Evolutionary conservation across 805 yeast genomes (phyloP), one percentile per base, ranked within the genome.

Genomic region (Sugiyamaella chiloensis): DNA sequence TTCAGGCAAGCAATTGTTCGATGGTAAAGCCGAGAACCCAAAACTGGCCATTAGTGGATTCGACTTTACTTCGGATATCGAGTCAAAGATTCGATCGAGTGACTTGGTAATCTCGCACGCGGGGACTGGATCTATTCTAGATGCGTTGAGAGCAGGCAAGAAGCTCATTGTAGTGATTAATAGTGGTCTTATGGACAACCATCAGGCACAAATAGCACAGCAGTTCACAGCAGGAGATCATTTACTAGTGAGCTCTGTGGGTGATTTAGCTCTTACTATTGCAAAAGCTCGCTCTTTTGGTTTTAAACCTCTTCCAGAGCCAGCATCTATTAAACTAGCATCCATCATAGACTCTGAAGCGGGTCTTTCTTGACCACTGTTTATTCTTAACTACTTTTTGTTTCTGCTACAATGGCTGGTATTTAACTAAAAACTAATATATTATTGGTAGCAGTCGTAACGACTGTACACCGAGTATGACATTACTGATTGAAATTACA

Each of bases 101-200:
- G 79, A 80, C 43, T 55, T 87, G 36, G 86, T 91, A 8, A 74
- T 93, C 9, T 81, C 96, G 0, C 98, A 93, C 62, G 97, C 96
- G 0, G 85, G 85, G 1, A 87, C 98, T 0, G 99, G 99, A 1
- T 87, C 96, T 0, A 85, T 91, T 5, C 64, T 93, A 23, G 99
- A 91, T 59, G 74, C 86, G 0, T 64, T 88, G 30, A 71, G 93
- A 60, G 48, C 65, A 12, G 46, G 65, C 1, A 82, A 79, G 59
- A 78, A 75, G 20, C 66, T 88, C 47, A 68, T 90, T 0, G 89
- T 85, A 5, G 83, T 88, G 24, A 77, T 81, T 6, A 91, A 91
- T 62, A 74, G 75, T 8, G 56, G 63, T 4, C 73, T 93, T n/a
- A 85, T 87, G 87, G 87, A 87, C 61, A 87, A 89, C 61, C 97